Conservation (phyloP, 1,284 basidiomycete genomes). For the Tylopilus sp. region DNA sequence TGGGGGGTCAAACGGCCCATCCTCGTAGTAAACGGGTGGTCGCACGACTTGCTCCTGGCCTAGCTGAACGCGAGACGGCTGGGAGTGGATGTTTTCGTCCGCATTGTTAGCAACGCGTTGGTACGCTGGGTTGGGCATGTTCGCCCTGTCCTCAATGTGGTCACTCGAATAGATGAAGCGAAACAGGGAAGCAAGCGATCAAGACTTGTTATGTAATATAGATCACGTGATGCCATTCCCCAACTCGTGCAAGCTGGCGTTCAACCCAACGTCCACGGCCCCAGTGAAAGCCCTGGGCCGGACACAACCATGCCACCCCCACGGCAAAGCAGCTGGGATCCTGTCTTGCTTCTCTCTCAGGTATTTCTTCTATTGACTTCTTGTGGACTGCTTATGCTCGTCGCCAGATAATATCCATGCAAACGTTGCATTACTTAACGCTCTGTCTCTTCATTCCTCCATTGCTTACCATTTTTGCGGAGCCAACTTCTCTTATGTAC, state of each 20-base stretch:
- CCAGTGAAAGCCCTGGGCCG: neutral
- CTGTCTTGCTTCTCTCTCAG: slow-evolving; percentile 68
- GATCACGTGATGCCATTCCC: slow-evolving; percentile 14
- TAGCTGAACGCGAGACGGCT: neutral
- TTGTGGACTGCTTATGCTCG: slow-evolving; percentile 6
- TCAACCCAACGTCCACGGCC: too few relatives aligned
- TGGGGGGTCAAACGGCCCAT: slow-evolving; percentile 66
- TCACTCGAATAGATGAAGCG: neutral
- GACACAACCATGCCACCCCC: slow-evolving; percentile 22
- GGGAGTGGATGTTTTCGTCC: slow-evolving; percentile 12
- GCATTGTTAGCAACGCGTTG: slow-evolving; percentile 22
- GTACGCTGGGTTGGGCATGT: slow-evolving; percentile 28
- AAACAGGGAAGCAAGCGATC: neutral
- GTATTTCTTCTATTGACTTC: slow-evolving; percentile 28
- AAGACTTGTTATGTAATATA: slow-evolving; percentile 12
- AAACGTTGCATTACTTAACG: slow-evolving; percentile 88
- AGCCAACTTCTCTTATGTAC: slow-evolving; percentile 68
- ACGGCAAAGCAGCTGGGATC: slow-evolving; percentile 62
- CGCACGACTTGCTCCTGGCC: slow-evolving; percentile 18
- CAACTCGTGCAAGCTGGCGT: too few relatives aligned
- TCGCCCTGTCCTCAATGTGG: slow-evolving; percentile 3
- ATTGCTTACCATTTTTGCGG: slow-evolving; percentile 70
- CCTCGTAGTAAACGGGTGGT: slow-evolving; percentile 59
- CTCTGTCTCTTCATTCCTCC: slow-evolving; percentile 82
- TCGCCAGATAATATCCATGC: slow-evolving; percentile 81